Evolutionary conservation across 305 asterid species (phyloP), one percentile per base, ranked within the genome.

Genomic region (Solanum chacoense): DNA sequence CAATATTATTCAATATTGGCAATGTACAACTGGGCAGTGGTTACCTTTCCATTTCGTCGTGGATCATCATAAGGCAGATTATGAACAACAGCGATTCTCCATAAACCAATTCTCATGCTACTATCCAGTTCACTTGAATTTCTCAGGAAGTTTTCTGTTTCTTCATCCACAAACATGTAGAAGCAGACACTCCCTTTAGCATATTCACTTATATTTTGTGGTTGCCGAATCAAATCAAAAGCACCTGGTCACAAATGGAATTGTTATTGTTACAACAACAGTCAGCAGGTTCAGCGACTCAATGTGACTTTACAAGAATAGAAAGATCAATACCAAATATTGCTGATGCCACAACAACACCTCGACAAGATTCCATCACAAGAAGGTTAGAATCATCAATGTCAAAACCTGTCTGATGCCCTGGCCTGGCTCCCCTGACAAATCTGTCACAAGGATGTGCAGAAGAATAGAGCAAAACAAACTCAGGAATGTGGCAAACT

Each of bases 11-110:
- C 84, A 77, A 77, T 36, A 67, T 24, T 79, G 45, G 36, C 36
- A n/a, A 79, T 72, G 55, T 42, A 73, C 55, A 72, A 55, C 11
- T 38, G 77, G 29, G 20, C 34, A 16, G 74, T 67, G 87, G 79
- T 93, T 91, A 96, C 98, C 98, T 96, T 96, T 90, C 98, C 98
- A 75, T 94, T 96, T 91, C 98, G 96, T 88, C 98, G 92, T 32
- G 98, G 96, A 90, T 95, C 98, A 13, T 92, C 85, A 90, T 94
- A 96, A 84, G 98, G 98, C 42, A 95, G 94, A 90, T 96, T 94
- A 89, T 63, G 96, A 88, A 95, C 98, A 35, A 94, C 95, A 78
- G 93, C 94, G 71, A 94, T 93, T 91, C 97, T 93, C 98, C 98
- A 96, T 79, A 93, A 73, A 73, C 98, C 98, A 90, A 92, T 94